Percentiles rank a stretch among this genome's conserved stretches.
These are phyloP conservation scores for Leucosporidium yakuticum DNA, from an alignment of 768 basidiomycete species.

Conservation along the genomic window DNA sequence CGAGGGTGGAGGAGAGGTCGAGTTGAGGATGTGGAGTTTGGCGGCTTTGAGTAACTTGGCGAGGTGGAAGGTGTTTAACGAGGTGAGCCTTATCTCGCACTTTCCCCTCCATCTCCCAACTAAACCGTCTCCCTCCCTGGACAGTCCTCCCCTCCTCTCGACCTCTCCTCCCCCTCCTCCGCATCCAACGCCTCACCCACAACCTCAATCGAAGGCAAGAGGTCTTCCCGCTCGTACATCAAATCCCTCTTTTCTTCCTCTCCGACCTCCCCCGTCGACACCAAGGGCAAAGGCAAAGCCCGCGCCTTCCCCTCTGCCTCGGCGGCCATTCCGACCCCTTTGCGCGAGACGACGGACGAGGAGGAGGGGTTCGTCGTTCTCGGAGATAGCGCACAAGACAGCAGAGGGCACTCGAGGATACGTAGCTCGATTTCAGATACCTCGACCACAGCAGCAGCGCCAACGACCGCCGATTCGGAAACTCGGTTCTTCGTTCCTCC, in stretches of 20 bases:
- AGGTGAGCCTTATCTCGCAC: not conserved
- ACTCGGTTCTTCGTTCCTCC: not conserved
- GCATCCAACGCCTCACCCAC: not conserved
- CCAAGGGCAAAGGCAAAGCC: conserved; percentile 1
- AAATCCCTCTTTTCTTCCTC: conserved; percentile 1
- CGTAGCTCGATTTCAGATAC: too few relatives aligned
- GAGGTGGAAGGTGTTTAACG: conserved; percentile 20
- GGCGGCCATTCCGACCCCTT: too few relatives aligned
- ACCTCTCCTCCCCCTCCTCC: not conserved
- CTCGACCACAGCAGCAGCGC: too few relatives aligned
- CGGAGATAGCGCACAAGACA: too few relatives aligned
- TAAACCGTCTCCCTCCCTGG: not conserved
- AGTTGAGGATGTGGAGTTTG: conserved; percentile 27
- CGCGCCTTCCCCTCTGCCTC: too few relatives aligned
- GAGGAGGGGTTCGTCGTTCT: too few relatives aligned
- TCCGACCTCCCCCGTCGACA: not conserved
- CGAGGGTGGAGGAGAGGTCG: not conserved
- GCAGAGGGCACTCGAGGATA: too few relatives aligned
- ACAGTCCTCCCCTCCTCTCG: not conserved
- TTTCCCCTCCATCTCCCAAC: not conserved
- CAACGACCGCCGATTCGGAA: too few relatives aligned
- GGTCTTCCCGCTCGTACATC: not conserved
- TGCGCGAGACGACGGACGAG: too few relatives aligned
- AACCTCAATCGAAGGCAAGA: not conserved
- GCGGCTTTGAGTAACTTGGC: conserved; percentile 15